A percentile compares a stretch with the other conserved stretches of the same genome.
Evolutionary conservation across 129 eudicot species (phyloP).

Genomic region (Tagetes erecta): DNA sequence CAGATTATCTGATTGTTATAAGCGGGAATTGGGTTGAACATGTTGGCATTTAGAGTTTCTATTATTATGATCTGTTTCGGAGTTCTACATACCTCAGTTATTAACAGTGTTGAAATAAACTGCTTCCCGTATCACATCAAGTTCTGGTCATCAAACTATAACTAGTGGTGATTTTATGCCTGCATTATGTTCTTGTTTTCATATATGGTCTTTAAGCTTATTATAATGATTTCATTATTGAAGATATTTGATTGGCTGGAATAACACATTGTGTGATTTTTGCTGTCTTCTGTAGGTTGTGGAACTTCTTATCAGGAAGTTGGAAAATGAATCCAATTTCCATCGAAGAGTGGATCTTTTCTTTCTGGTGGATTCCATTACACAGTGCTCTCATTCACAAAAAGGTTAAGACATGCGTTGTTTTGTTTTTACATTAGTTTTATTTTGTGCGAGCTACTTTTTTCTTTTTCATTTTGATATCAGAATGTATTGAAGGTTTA

Average conservation of each 20-base stretch:
- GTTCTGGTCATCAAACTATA: conserved; percentile 13
- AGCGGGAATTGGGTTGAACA: conserved; percentile 20
- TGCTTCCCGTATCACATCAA: conserved; percentile 15
- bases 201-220: not conserved
- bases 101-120: conserved; percentile 17
- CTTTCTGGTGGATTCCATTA: conserved; percentile 88
- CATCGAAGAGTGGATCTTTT: conserved; percentile 85
- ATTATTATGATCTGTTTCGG: not conserved
- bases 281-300: conserved; percentile 59
- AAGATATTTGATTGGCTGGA: conserved; percentile 12
- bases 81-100: conserved; percentile 3
- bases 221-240: not conserved
- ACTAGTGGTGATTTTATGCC: conserved; percentile 5
- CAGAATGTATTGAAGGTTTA: conserved; percentile 3
- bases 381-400: conserved; percentile 86
- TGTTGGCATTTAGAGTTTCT: conserved; percentile 11
- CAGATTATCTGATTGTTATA: conserved; percentile 13
- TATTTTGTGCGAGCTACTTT: not conserved
- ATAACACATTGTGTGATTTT: conserved; percentile 12
- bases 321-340: conserved; percentile 75
- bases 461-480: not conserved
- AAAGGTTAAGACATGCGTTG: conserved; percentile 51
- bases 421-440: not conserved
- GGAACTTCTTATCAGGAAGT: conserved; percentile 74
- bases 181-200: conserved; percentile 10